These are phyloP conservation scores for Bipolaris gigantea DNA, from an alignment of 2,329 filamentous ascomycete species.

Conservation along the genomic window DNA sequence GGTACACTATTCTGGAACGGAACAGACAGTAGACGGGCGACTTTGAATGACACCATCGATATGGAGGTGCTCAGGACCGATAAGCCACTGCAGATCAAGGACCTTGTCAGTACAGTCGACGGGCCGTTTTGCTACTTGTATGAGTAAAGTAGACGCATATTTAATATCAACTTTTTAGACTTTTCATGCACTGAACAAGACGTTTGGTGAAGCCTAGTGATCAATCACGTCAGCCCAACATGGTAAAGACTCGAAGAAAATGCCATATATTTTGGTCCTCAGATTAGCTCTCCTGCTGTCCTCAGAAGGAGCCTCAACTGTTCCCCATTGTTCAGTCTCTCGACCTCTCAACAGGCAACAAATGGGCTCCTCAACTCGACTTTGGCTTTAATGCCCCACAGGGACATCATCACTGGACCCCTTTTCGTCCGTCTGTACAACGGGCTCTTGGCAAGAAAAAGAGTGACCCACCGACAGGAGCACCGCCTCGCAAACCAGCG, in stretches of 20 bases:
- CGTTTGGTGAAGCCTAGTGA: background rate
- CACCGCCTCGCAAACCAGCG: slow-evolving; percentile 11
- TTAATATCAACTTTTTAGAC: background rate
- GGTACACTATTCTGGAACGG: slow-evolving; percentile 47
- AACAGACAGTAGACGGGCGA: slow-evolving; percentile 29
- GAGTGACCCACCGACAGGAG: slow-evolving; percentile 12
- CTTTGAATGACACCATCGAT: slow-evolving; percentile 42
- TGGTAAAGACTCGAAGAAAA: background rate
- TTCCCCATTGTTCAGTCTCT: slow-evolving; percentile 15
- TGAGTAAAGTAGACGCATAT: slow-evolving; percentile 18
- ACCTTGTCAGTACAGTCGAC: slow-evolving; percentile 51
- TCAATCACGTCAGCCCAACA: slow-evolving; percentile 1
- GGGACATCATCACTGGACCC: slow-evolving; percentile 41
- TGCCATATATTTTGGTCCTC: slow-evolving; percentile 29
- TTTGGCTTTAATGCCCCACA: slow-evolving; percentile 41
- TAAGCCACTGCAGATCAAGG: slow-evolving; percentile 44
- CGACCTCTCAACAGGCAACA: slow-evolving; percentile 16
- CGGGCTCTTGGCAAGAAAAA: slow-evolving; percentile 11
- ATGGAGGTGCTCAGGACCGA: slow-evolving; percentile 44
- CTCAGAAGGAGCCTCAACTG: slow-evolving; percentile 33
- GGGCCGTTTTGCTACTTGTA: slow-evolving; percentile 55
- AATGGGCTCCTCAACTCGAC: slow-evolving; percentile 35
- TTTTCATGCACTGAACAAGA: background rate
- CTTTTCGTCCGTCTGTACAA: slow-evolving; percentile 20
- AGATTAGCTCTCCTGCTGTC: slow-evolving; percentile 44